Base-by-base conservation (phyloP, 768 basidiomycete species). In the Leccinellum luteum region DNA sequence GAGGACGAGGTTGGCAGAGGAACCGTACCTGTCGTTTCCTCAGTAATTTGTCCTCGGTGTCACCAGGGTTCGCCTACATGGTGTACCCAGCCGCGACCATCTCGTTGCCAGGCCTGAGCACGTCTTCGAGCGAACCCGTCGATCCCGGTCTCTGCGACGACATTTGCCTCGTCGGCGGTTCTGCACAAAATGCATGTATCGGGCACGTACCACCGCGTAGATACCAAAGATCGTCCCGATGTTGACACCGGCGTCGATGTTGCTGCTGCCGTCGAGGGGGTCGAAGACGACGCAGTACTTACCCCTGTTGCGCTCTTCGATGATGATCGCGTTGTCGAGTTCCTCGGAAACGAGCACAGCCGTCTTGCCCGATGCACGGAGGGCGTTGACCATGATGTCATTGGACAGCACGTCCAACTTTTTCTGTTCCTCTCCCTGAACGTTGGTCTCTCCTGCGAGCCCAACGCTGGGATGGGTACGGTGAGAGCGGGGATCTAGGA, bases 31-130 rank as follows among this genome's bases (percentile, higher is more conserved):
- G 35, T 19, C 21, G 30, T 38, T 17, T 41, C 15, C 21, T 69
- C 61, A 71, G 56, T 12, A 14, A 61, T 44, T 23, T 15, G 41
- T 25, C 25, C 31, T 12, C 10, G 48, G 31, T 4, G 53, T 44
- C 43, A 51, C 54, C 17, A 31, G 23, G 43, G 48, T 19, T n/a
- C 7, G 73, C 86, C 69, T 70, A 92, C 94, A 96, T 97, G 60
- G 92, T 96, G 75, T 98, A 98, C 25, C 95, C 95, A 55, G 94
- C 94, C 52, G 94, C 96, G 50, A 98, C 96, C 95, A 98, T 97
- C 69, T 97, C 89, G 68, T 80, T 87, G 45, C 97, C 97, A 14
- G 97, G 94, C 64, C 93, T 82, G 56, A 99, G 80, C 28, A 98
- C 97, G 71, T 98, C 97, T 58, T 81, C 78, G 57, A 98, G 68